These are phyloP conservation scores for Bromus sterilis DNA, from an alignment of 176 grass and related monocot species.

Conservation along the genomic window DNA sequence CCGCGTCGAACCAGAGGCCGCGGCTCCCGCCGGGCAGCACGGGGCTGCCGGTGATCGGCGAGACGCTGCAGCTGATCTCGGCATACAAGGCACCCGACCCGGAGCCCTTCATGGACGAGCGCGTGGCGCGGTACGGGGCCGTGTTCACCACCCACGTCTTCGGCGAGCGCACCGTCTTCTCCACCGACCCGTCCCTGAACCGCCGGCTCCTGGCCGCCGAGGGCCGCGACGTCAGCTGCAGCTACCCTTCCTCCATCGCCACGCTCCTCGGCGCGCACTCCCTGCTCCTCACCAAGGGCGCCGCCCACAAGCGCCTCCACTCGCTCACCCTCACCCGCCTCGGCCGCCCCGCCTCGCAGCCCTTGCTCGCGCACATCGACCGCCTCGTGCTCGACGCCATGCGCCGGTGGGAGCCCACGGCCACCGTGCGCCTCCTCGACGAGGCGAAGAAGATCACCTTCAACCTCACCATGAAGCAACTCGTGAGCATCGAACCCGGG, in stretches of 20 bases:
- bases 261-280: slow-evolving; percentile 75
- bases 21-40: slow-evolving; percentile 71
- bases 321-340: slow-evolving; percentile 82
- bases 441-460: slow-evolving; percentile 98
- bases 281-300: slow-evolving; percentile 60
- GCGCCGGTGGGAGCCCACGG: slow-evolving; percentile 32
- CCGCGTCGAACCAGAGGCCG: background rate
- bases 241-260: slow-evolving; percentile 93
- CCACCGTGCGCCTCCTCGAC: slow-evolving; percentile 68
- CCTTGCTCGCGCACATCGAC: slow-evolving; percentile 64
- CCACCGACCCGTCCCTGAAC: slow-evolving; percentile 84
- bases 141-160: slow-evolving; percentile 90
- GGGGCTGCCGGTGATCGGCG: slow-evolving; percentile 71
- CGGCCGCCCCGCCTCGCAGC: slow-evolving; percentile 49
- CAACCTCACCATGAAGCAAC: slow-evolving; percentile 92
- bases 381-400: slow-evolving; percentile 60
- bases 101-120: slow-evolving; percentile 84
- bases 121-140: slow-evolving; percentile 57
- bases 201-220: slow-evolving; percentile 66
- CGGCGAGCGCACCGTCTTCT: slow-evolving; percentile 94
- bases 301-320: slow-evolving; percentile 72
- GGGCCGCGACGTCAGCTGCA: slow-evolving; percentile 69
- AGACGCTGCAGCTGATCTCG: slow-evolving; percentile 79
- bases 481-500: slow-evolving; percentile 75
- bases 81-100: slow-evolving; percentile 89